Percentiles rank a stretch among this genome's conserved stretches.
Conservation (phyloP, 2,329 filamentous ascomycete species). For the Sporothrix humicola region DNA sequence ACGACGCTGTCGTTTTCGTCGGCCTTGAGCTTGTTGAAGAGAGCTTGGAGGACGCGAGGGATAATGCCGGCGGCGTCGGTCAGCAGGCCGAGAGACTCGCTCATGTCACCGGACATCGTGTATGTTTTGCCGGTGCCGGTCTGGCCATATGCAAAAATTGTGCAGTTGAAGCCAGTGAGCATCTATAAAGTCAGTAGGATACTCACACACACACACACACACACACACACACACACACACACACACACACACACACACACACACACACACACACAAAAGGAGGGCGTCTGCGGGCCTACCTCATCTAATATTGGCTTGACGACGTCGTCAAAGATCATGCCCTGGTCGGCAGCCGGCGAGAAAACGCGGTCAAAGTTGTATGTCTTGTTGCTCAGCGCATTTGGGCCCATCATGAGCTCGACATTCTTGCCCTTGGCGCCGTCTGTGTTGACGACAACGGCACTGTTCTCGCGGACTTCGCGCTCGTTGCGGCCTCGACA, state of each 20-base stretch:
- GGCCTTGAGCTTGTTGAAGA: constrained; percentile 83
- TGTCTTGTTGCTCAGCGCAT: constrained; percentile 90
- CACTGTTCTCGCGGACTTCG: constrained; percentile 92
- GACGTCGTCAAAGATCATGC: constrained; percentile 93
- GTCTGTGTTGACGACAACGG: constrained; percentile 86
- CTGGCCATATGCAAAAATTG: constrained; percentile 97
- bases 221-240: too few species aligned
- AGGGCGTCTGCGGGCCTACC: constrained; percentile 53
- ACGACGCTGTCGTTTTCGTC: constrained; percentile 84
- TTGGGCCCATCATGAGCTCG: constrained; percentile 89
- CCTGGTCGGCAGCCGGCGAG: constrained; percentile 90
- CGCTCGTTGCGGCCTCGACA: constrained; percentile 92
- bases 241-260: too few species aligned
- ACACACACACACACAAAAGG: background rate
- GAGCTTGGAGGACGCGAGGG: constrained; percentile 82
- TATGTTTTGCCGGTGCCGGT: constrained; percentile 99
- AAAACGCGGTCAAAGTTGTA: constrained; percentile 98
- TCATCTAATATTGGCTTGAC: constrained; percentile 92
- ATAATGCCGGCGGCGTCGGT: constrained; percentile 95
- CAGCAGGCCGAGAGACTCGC: constrained; percentile 79
- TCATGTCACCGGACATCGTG: constrained; percentile 99
- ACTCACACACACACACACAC: too few species aligned
- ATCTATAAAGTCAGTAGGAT: constrained; percentile 62
- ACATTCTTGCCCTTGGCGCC: constrained; percentile 85
- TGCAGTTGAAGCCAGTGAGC: constrained; percentile 93